phyloP scores from a whole-genome alignment of 2,329 filamentous ascomycete genomes.

The Hysterium pulicare region DNA sequence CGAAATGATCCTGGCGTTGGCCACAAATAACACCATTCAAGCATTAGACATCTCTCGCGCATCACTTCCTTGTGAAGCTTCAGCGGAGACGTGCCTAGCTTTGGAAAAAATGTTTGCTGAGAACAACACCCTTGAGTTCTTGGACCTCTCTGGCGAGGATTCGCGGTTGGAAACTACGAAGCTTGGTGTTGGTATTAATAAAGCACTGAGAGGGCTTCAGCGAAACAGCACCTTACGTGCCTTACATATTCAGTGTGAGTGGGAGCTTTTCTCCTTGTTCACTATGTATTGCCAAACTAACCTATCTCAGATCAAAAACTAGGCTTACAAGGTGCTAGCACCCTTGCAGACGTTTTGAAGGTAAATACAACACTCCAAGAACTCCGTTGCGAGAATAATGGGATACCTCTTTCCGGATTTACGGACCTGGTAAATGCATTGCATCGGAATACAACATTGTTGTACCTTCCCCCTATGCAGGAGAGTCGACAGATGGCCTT shows the following conservation, averaged over 20 bases:
- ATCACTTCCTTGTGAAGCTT: slow-evolving; percentile 66
- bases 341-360: slow-evolving; percentile 65
- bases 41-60: slow-evolving; percentile 68
- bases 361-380: slow-evolving; percentile 61
- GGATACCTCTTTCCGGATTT: slow-evolving; percentile 67
- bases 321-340: slow-evolving; percentile 66
- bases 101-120: slow-evolving; percentile 63
- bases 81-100: slow-evolving; percentile 62
- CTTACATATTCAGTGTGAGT: slow-evolving; percentile 57
- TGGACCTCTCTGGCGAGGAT: slow-evolving; percentile 69
- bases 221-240: slow-evolving; percentile 60
- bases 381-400: slow-evolving; percentile 69
- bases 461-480: slow-evolving; percentile 62
- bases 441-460: slow-evolving; percentile 60
- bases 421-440: slow-evolving; percentile 66
- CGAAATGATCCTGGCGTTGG: slow-evolving; percentile 59
- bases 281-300: slow-evolving; percentile 14
- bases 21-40: slow-evolving; percentile 59
- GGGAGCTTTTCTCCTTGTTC: too few relatives aligned
- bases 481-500: slow-evolving; percentile 60
- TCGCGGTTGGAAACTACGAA: slow-evolving; percentile 68
- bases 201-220: slow-evolving; percentile 62
- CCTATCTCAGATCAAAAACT: slow-evolving; percentile 56
- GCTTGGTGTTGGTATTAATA: slow-evolving; percentile 66
- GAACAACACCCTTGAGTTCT: slow-evolving; percentile 62